Percentiles rank a stretch among this genome's conserved stretches.
These are phyloP conservation scores for Podospora didyma DNA, from an alignment of 495 filamentous ascomycete genomes.

Conservation along the genomic window DNA sequence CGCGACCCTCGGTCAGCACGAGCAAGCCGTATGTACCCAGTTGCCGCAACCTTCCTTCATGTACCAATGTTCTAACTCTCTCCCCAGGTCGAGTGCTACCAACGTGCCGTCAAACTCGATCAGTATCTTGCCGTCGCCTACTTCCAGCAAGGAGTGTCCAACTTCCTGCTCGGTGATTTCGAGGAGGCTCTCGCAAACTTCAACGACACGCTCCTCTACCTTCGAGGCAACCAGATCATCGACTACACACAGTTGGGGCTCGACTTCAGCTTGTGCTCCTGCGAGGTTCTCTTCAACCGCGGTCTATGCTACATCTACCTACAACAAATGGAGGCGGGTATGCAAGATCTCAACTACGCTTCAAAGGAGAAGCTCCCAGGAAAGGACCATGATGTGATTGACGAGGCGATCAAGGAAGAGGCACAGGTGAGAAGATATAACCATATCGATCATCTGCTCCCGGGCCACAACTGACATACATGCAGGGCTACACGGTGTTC, in stretches of 20 bases:
- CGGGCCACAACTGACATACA: constrained; percentile 19
- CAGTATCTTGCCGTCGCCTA: constrained; percentile 96
- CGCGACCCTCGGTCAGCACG: constrained; percentile 95
- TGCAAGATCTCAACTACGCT: constrained; percentile 87
- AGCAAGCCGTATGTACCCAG: constrained; percentile 84
- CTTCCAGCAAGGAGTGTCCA: constrained; percentile 98
- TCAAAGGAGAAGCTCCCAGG: constrained; percentile 89
- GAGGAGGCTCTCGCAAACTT: constrained; percentile 98
- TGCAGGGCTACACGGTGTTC: constrained; percentile 94
- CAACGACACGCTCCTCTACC: constrained; percentile 94
- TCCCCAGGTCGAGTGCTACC: constrained; percentile 85
- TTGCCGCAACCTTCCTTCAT: neutral
- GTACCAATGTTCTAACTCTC: constrained; percentile 4
- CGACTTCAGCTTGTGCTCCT: constrained; percentile 94
- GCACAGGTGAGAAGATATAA: constrained; percentile 64
- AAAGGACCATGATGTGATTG: constrained; percentile 93
- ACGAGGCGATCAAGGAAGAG: constrained; percentile 89
- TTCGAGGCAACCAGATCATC: constrained; percentile 93
- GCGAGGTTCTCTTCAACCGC: constrained; percentile 97
- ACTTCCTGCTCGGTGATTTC: constrained; percentile 95
- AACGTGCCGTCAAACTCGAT: constrained; percentile 82
- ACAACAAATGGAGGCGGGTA: constrained; percentile 80
- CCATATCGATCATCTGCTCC: neutral
- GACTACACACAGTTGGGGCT: constrained; percentile 97
- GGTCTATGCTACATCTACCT: constrained; percentile 97